Evolutionary conservation across 106 monocot genomes (phyloP).

Genomic region (Dactylorhiza incarnata): DNA sequence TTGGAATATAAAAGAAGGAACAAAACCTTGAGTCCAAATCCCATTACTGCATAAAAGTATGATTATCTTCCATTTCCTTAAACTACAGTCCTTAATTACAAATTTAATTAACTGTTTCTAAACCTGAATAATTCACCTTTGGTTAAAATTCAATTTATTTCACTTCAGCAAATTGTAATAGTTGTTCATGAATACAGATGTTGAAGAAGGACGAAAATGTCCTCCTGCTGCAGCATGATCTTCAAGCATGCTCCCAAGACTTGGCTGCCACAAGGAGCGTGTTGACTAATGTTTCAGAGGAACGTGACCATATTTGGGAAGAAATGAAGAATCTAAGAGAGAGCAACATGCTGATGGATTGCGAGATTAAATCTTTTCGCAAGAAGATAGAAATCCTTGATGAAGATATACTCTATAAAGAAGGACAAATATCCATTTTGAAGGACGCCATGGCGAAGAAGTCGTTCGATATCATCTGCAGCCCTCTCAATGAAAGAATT

Average conservation of each 20-base stretch:
- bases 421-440: slow-evolving; percentile 72
- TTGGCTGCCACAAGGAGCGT: slow-evolving; percentile 23
- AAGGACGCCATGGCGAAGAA: slow-evolving; percentile 36
- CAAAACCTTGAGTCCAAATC: too few relatives aligned
- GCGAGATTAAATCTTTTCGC: slow-evolving; percentile 35
- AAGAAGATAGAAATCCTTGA: slow-evolving; percentile 82
- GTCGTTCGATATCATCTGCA: slow-evolving; percentile 26
- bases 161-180: not conserved
- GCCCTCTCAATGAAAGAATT: slow-evolving; percentile 27
- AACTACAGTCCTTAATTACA: too few relatives aligned
- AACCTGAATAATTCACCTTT: too few relatives aligned
- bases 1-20: too few relatives aligned
- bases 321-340: slow-evolving; percentile 49
- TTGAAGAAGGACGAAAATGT: slow-evolving; percentile 57
- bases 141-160: too few relatives aligned
- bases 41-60: too few relatives aligned
- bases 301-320: slow-evolving; percentile 64
- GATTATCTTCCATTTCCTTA: too few relatives aligned
- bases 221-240: slow-evolving; percentile 45
- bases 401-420: slow-evolving; percentile 64
- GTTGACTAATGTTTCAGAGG: slow-evolving; percentile 45
- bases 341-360: slow-evolving; percentile 36
- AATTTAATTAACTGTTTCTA: too few relatives aligned
- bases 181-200: slow-evolving; percentile 30
- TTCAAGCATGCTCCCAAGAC: slow-evolving; percentile 50